A percentile compares a stretch with the other conserved stretches of the same genome.
Conservation (phyloP, 106 monocot genomes). For the Cymbidium sinense region DNA sequence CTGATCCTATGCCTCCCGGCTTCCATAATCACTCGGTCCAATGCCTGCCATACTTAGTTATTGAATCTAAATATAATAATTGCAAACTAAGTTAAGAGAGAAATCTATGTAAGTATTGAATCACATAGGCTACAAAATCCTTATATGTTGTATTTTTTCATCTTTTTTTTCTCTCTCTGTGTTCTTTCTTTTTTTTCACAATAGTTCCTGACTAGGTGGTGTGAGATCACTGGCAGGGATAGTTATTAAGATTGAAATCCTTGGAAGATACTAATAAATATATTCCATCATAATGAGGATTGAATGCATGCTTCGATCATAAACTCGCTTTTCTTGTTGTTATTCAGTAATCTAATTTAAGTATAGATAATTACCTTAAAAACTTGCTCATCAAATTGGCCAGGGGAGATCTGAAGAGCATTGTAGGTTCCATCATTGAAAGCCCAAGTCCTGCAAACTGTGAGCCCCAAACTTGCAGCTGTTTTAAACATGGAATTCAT, state of each 20-base stretch:
- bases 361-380: constrained; percentile 68
- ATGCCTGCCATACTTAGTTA: constrained; percentile 38
- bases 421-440: constrained; percentile 91
- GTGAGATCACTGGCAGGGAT: too few species aligned
- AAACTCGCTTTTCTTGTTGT: too few species aligned
- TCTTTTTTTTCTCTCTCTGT: too few species aligned
- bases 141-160: too few species aligned
- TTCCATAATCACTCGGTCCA: constrained; percentile 73
- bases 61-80: background rate
- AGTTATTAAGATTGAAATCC: too few species aligned
- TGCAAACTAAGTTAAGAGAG: background rate
- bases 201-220: too few species aligned
- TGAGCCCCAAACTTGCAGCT: constrained; percentile 70
- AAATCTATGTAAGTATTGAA: background rate
- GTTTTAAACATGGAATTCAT: constrained; percentile 42
- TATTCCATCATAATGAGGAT: too few species aligned
- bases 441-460: constrained; percentile 95
- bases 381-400: constrained; percentile 73
- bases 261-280: too few species aligned
- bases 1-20: constrained; percentile 54
- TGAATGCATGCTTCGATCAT: too few species aligned
- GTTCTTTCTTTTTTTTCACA: too few species aligned
- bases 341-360: too few species aligned
- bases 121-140: too few species aligned
- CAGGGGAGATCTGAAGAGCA: constrained; percentile 85